Percentiles rank a stretch among this genome's conserved stretches.
Evolutionary conservation across 345 rosid species (phyloP).

Genomic region (Carallia brachiata): DNA sequence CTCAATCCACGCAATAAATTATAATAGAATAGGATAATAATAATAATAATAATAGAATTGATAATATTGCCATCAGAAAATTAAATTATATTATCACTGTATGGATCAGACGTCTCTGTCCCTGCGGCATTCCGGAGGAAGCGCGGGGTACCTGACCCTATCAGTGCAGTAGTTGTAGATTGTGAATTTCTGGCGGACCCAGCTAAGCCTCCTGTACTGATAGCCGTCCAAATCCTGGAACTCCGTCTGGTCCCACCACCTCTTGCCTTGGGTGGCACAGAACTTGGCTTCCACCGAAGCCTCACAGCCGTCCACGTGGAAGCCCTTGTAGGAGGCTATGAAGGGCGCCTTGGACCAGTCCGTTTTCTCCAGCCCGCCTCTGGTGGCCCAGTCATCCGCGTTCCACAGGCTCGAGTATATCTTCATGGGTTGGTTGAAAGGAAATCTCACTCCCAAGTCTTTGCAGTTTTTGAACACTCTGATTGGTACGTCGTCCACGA

Average conservation of each 20-base stretch:
- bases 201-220: conserved; percentile 53
- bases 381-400: conserved; percentile 89
- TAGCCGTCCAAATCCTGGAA: conserved; percentile 60
- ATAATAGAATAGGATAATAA: too few species aligned
- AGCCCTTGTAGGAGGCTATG: conserved; percentile 64
- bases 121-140: conserved; percentile 64
- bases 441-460: conserved; percentile 67
- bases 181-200: conserved; percentile 69
- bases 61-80: too few species aligned
- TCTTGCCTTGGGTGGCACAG: conserved; percentile 74
- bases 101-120: conserved; percentile 46
- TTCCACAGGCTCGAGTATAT: conserved; percentile 87
- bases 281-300: conserved; percentile 66
- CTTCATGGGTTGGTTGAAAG: conserved; percentile 83
- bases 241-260: conserved; percentile 90
- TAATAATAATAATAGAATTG: too few species aligned
- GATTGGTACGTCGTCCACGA: conserved; percentile 72
- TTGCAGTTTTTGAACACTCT: conserved; percentile 82
- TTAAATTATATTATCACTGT: too few species aligned
- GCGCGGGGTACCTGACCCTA: conserved; percentile 44
- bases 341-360: conserved; percentile 89
- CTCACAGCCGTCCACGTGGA: conserved; percentile 83
- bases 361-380: conserved; percentile 84
- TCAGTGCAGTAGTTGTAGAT: conserved; percentile 82
- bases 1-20: too few species aligned